Evolutionary conservation across 495 filamentous ascomycete species (phyloP).

Genomic region (Penicillium subrubescens): DNA sequence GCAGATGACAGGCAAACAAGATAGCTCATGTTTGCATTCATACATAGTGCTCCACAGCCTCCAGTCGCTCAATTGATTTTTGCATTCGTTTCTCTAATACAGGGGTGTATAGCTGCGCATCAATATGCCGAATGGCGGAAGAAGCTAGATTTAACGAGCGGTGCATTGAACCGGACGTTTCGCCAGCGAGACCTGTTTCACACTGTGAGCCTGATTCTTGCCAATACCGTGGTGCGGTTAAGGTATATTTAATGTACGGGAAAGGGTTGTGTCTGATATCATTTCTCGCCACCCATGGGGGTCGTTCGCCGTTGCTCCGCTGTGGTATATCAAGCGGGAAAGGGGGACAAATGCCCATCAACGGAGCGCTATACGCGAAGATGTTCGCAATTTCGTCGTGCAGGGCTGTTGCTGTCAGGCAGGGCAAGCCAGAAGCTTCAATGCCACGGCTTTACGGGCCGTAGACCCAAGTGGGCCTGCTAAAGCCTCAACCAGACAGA

Average conservation of each 20-base stretch:
- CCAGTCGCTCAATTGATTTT: not conserved
- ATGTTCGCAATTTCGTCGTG: not conserved
- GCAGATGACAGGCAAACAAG: not conserved
- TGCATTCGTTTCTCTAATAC: not conserved
- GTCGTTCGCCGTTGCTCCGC: no score
- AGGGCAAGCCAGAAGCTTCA: not conserved
- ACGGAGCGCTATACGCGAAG: not conserved
- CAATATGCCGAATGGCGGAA: not conserved
- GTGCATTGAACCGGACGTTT: not conserved
- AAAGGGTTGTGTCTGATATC: slow-evolving; percentile 8
- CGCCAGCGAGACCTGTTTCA: not conserved
- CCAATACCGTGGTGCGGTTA: no score
- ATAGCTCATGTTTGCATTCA: not conserved
- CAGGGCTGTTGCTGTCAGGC: not conserved
- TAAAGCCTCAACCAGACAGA: not conserved
- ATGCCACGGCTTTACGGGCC: not conserved
- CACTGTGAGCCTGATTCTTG: no score
- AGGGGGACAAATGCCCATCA: no score
- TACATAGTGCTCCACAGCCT: not conserved
- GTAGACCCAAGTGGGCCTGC: not conserved
- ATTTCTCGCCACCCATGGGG: not conserved
- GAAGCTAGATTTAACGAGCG: not conserved
- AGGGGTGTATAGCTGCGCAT: not conserved
- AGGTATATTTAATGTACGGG: not conserved
- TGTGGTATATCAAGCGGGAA: not conserved